These are phyloP conservation scores for Camillea tinctor DNA, from an alignment of 2,329 filamentous ascomycete species.

Conservation along the genomic window DNA sequence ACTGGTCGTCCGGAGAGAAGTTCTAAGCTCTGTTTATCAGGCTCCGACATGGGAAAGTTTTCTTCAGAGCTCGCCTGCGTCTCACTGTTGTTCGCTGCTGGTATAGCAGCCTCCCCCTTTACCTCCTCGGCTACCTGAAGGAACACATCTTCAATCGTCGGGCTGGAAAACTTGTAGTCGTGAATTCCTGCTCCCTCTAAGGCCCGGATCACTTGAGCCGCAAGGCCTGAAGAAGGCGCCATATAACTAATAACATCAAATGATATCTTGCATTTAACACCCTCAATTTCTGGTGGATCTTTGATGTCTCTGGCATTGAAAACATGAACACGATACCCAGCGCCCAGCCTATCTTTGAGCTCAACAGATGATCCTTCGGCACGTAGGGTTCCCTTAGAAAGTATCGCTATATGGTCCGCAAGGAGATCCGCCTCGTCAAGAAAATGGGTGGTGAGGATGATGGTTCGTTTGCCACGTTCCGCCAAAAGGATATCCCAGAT, in stretches of 20 bases:
- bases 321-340: constrained; percentile 80
- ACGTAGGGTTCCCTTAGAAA: constrained; percentile 80
- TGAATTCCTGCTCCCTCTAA: constrained; percentile 66
- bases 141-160: constrained; percentile 92
- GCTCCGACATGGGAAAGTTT: constrained; percentile 14
- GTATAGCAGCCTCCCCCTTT: constrained; percentile 44
- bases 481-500: constrained; percentile 92
- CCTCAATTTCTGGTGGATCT: constrained; percentile 51
- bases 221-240: constrained; percentile 66
- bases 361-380: constrained; percentile 82
- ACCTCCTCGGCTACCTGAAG: constrained; percentile 81
- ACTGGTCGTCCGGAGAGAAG: constrained; percentile 69
- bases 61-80: constrained; percentile 26
- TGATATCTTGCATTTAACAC: constrained; percentile 55
- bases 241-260: constrained; percentile 74
- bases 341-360: constrained; percentile 77
- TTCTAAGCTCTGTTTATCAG: constrained; percentile 43
- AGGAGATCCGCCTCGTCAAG: constrained; percentile 89
- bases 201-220: constrained; percentile 67
- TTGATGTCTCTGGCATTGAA: constrained; percentile 55
- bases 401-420: constrained; percentile 82
- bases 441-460: constrained; percentile 90
- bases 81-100: constrained; percentile 16
- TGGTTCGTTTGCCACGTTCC: constrained; percentile 77
- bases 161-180: constrained; percentile 83